Evolutionary conservation across 768 basidiomycete genomes (phyloP).

Genomic region (Hydnum rufescens): DNA sequence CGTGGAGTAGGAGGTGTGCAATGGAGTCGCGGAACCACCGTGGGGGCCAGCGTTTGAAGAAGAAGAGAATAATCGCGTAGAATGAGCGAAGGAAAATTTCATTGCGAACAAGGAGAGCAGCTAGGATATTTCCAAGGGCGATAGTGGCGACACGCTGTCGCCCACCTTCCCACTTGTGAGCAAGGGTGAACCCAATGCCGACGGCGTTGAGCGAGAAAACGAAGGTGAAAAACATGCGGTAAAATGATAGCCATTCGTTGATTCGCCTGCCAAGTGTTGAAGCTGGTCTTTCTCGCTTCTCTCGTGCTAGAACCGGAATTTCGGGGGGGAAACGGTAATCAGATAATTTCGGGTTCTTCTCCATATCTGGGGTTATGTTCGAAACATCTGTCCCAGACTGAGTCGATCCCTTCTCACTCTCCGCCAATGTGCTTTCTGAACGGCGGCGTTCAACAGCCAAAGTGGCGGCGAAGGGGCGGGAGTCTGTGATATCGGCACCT

Average conservation of each 20-base stretch:
- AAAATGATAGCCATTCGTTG: neutral
- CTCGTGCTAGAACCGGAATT: too few relatives aligned
- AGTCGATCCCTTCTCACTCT: too few relatives aligned
- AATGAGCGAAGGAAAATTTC: neutral
- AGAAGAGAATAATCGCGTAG: neutral
- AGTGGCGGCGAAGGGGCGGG: too few relatives aligned
- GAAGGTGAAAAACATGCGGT: neutral
- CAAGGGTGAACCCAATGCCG: neutral
- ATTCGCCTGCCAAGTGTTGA: too few relatives aligned
- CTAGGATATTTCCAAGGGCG: neutral
- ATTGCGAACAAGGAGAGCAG: neutral
- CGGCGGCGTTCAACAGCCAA: too few relatives aligned
- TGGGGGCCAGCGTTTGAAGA: neutral
- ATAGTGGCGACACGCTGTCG: neutral
- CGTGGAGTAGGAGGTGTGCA: neutral
- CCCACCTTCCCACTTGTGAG: neutral
- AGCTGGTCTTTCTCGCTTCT: too few relatives aligned
- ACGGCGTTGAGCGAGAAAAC: neutral
- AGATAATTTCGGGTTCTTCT: too few relatives aligned
- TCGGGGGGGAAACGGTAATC: too few relatives aligned
- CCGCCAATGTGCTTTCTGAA: too few relatives aligned
- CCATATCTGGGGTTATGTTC: too few relatives aligned
- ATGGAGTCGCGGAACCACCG: neutral
- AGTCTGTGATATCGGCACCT: too few relatives aligned
- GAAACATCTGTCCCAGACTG: too few relatives aligned